A percentile compares a stretch with the other conserved stretches of the same genome.
phyloP scores from a whole-genome alignment of 225 moss, liverwort and hornwort species.

The Pseudisothecium myosuroides region DNA sequence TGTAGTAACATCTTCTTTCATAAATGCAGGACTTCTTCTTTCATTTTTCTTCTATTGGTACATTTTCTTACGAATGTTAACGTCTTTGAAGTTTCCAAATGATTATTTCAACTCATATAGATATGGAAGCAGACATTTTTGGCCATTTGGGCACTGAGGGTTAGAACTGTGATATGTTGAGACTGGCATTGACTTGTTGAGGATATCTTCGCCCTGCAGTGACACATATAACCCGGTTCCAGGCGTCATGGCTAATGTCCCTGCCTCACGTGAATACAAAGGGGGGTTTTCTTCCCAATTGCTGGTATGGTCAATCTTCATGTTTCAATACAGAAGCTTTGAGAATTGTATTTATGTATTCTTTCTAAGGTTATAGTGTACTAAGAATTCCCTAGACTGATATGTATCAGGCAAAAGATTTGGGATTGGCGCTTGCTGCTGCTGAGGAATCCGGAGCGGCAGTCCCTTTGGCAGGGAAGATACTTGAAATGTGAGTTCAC shows the following conservation, averaged over 20 bases:
- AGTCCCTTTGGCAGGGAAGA: slow-evolving; percentile 47
- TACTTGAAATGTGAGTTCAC: slow-evolving; percentile 60
- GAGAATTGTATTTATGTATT: background rate
- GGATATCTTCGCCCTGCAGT: slow-evolving; percentile 28
- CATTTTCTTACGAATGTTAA: background rate
- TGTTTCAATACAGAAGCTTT: background rate
- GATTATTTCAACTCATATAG: background rate
- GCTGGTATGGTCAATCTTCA: slow-evolving; percentile 35
- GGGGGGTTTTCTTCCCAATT: slow-evolving; percentile 88
- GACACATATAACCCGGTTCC: slow-evolving; percentile 97
- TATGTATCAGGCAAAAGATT: slow-evolving; percentile 60
- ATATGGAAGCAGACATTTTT: background rate
- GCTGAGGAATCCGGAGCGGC: slow-evolving; percentile 54
- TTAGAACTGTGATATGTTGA: background rate
- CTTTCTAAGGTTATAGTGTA: background rate
- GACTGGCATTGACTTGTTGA: background rate
- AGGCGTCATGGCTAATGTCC: slow-evolving; percentile 81
- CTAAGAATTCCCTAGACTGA: background rate
- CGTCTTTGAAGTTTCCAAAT: background rate
- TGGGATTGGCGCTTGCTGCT: slow-evolving; percentile 73
- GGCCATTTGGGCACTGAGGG: background rate
- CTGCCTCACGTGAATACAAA: slow-evolving; percentile 66
- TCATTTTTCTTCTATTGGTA: no score
- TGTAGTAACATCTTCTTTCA: background rate
- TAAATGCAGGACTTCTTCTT: background rate